Percentiles rank a stretch among this genome's conserved stretches.
Conservation (phyloP, 352 stramenopile species). For the Achlya hypogyna region DNA sequence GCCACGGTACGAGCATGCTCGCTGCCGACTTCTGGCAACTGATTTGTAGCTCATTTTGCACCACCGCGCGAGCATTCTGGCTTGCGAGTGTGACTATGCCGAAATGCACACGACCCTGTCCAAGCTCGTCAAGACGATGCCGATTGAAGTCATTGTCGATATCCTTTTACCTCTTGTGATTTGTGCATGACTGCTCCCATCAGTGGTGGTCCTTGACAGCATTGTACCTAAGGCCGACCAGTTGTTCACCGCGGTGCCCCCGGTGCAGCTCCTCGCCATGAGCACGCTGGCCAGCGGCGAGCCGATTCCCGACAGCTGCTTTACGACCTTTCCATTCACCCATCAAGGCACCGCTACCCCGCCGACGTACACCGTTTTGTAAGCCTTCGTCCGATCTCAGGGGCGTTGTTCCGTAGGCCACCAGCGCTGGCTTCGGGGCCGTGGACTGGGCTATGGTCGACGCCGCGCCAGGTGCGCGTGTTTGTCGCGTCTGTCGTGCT, state of each 20-base stretch:
- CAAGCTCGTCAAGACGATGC: not conserved
- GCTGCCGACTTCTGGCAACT: not conserved
- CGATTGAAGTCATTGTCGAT: constrained; percentile 6
- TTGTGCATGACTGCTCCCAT: not conserved
- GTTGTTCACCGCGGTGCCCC: not conserved
- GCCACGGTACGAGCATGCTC: constrained; percentile 36
- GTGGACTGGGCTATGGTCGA: too few species aligned
- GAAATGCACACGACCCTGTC: constrained; percentile 3
- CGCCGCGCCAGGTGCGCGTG: not conserved
- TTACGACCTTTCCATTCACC: not conserved
- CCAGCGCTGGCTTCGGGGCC: too few species aligned
- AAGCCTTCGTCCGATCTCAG: too few species aligned
- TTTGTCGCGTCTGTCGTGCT: not conserved
- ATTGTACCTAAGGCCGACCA: not conserved
- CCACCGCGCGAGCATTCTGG: not conserved
- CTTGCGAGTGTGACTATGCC: constrained; percentile 1
- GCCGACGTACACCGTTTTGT: not conserved
- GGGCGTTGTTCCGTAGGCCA: too few species aligned
- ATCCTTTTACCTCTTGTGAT: not conserved
- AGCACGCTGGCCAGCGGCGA: not conserved
- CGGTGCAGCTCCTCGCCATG: not conserved
- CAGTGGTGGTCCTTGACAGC: not conserved
- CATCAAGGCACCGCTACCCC: not conserved
- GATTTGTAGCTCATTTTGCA: constrained; percentile 10
- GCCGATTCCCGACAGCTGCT: not conserved